Percentiles rank a stretch among this genome's conserved stretches.
phyloP scores from a whole-genome alignment of 345 rosid genomes.

The Lepidium sativum region DNA sequence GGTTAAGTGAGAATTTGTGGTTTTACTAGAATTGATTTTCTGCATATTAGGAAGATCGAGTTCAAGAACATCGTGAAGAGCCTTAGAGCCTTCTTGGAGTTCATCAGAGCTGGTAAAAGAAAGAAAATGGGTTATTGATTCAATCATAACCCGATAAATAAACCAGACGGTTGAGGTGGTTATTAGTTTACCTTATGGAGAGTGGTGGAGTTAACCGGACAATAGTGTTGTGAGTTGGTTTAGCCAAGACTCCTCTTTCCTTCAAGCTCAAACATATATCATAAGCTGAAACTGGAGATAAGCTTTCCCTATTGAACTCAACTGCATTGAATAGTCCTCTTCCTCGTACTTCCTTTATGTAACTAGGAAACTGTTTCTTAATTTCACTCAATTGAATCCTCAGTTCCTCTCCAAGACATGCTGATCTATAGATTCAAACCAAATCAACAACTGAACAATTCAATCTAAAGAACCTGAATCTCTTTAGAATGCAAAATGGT shows the following conservation, averaged over 20 bases:
- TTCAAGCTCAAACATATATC: slow-evolving; percentile 87
- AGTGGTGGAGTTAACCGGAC: slow-evolving; percentile 96
- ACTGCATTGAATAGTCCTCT: slow-evolving; percentile 89
- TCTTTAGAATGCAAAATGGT: background rate
- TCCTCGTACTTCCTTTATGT: slow-evolving; percentile 86
- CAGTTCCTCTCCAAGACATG: slow-evolving; percentile 52
- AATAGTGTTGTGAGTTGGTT: slow-evolving; percentile 84
- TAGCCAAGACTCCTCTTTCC: slow-evolving; percentile 87
- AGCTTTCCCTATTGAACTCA: slow-evolving; percentile 50
- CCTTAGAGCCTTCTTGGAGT: slow-evolving; percentile 59
- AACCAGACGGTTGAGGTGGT: slow-evolving; percentile 2
- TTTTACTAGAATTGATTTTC: slow-evolving; percentile 36
- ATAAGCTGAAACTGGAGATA: slow-evolving; percentile 74
- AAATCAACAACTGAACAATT: background rate
- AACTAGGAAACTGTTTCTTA: slow-evolving; percentile 54
- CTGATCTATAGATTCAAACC: slow-evolving; percentile 40
- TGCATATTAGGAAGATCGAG: slow-evolving; percentile 55
- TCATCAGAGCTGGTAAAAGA: slow-evolving; percentile 57
- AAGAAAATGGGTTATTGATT: background rate
- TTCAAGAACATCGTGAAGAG: slow-evolving; percentile 66
- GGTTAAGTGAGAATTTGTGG: slow-evolving; percentile 29
- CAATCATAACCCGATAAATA: background rate
- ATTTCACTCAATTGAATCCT: slow-evolving; percentile 45
- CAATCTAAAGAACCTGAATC: background rate
- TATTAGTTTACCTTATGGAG: slow-evolving; percentile 53